Base-by-base conservation (phyloP, 2,329 filamentous ascomycete genomes). In the Cytospora chrysosperma region DNA sequence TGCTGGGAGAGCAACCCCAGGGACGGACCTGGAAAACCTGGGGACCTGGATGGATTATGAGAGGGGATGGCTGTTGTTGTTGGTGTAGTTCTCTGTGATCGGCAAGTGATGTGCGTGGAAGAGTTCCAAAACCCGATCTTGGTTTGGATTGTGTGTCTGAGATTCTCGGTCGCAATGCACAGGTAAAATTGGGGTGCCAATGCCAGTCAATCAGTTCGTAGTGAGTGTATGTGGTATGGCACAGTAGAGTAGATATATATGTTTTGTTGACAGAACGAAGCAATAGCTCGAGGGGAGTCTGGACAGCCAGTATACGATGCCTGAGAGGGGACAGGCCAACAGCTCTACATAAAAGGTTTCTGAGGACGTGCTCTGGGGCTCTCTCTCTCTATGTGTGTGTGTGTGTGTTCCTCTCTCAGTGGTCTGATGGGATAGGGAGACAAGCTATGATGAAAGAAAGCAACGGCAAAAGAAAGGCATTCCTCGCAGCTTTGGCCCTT, bases 391-490 rank as follows among this genome's bases (percentile, higher is more conserved):
- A 4, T 30, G 9, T 30, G 4, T 30, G 28, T 9, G 28, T 9
- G 28, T 9, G n/a, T 21, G n/a, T n/a, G n/a, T n/a, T n/a, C n/a
- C n/a, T n/a, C 13, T 21, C 19, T 47, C 6, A 8, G 6, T 32
- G 37, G 50, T 43, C 37, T 54, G 50, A 54, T 34, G 50, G 34
- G 34, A 60, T 34, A 50, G 5, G n/a, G 19, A 40, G 28, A 56
- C 15, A 27, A 59, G 55, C 61, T 59, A 63, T 63, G 61, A 63
- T 63, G 61, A 59, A 63, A 63, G 61, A 47, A 47, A 60, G 53
- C 51, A 60, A 40, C 26, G 34, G 51, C 40, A 47, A 40, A n/a
- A 52, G 30, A 47, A 51, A 47, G 58, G 58, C 53, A 60, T 60
- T 54, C 34, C 27, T 54, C 34, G 13, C 34, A 54, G 50, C 34